Evolutionary conservation across 169 alveolate species (phyloP), one percentile per base, ranked within the genome.

Genomic region (Plasmodium cynomolgi): DNA sequence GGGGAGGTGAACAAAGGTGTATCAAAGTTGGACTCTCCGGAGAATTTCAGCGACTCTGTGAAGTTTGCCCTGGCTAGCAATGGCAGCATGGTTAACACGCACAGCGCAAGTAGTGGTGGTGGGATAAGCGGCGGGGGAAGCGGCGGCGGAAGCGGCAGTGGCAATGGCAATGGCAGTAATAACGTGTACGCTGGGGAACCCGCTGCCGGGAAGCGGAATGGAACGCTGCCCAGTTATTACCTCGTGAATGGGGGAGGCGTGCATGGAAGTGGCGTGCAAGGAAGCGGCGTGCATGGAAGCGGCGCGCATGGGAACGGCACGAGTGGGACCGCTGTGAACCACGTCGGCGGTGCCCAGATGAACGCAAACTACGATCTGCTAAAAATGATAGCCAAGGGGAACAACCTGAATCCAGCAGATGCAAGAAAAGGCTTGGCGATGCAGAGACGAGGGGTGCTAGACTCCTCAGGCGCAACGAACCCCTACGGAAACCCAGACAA

Each of bases 391-490:
- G 0, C 86, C 15, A 75, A 86, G 17, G 58, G 26, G 39, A 68
- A 77, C 31, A 75, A 37, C 26, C 41, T 86, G 47, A 71, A 56
- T n/a, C 29, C n/a, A 44, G 71, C 39, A 26, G 90, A 86, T 33
- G 80, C 72, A 4, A 80, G 50, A 39, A 90, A 90, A 23, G 50
- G 20, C 15, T 39, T 68, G 37, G 5, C 17, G n/a, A 29, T 68
- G 77, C 77, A 68, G 41, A 68, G 77, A 68, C 17, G 77, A 29
- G 77, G 37, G 8, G 39, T 68, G 3, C n/a, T 11, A 0, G 77
- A 68, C 37, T 20, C 37, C 37, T 20, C 37, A 20, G n/a, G 37
- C n/a, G 20, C 37, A 26, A 15, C 41, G n/a, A 68, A 0, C 37
- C 17, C 77, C 15, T 23, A 68, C 37, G 77, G 77, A 7, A 68